Percentiles rank a stretch among this genome's conserved stretches.
These are phyloP conservation scores for Amborella trichopoda DNA, from an alignment of 164 flowering plant species.

Conservation along the genomic window DNA sequence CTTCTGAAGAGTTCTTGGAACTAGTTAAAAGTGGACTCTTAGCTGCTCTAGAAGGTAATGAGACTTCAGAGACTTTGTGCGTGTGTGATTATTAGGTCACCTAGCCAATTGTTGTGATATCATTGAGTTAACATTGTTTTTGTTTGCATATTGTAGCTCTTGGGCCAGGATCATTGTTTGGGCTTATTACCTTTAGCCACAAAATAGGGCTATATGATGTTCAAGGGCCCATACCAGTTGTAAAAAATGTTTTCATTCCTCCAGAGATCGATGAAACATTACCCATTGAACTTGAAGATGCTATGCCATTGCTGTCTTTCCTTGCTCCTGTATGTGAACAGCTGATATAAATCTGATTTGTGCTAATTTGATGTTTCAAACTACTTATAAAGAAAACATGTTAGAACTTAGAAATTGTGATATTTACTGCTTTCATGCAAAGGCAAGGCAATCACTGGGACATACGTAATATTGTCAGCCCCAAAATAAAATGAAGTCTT, in stretches of 20 bases:
- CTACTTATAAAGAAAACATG: no score
- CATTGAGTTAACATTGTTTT: conserved; percentile 2
- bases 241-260: conserved; percentile 83
- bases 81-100: no score
- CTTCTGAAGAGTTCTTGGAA: conserved; percentile 97
- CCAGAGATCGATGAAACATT: conserved; percentile 52
- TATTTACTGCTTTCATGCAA: no score
- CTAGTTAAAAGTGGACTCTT: conserved; percentile 86
- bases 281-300: conserved; percentile 81
- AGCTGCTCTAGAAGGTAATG: conserved; percentile 90
- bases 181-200: conserved; percentile 95
- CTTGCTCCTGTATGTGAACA: conserved; percentile 79
- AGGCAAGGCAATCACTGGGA: no score
- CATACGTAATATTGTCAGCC: no score
- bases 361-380: no score
- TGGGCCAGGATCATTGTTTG: conserved; percentile 84
- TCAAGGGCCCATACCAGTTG: conserved; percentile 95
- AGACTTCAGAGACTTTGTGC: background rate
- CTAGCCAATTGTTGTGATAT: no score
- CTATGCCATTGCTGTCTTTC: conserved; percentile 84
- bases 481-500: no score
- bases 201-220: conserved; percentile 93
- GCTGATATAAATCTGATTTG: no score
- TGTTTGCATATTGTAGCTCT: conserved; percentile 42
- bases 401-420: no score